Evolutionary conservation across 176 grass and related monocot genomes (phyloP).

Genomic region (Saccharum spontaneum): DNA sequence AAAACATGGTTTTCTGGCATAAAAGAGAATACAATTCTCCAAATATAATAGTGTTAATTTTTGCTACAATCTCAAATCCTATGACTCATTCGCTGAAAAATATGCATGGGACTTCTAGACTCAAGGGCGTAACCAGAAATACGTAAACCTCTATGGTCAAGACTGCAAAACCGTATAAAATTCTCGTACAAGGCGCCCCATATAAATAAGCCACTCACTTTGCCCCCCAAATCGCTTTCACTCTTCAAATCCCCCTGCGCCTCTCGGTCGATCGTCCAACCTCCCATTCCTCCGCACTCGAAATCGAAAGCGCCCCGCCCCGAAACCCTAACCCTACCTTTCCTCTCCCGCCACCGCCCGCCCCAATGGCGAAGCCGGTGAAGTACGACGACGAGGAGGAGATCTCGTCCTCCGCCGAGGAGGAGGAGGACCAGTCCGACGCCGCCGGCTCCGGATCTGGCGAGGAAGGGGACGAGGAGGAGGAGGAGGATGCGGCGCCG

Average conservation of each 20-base stretch:
- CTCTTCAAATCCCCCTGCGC: constrained; percentile 3
- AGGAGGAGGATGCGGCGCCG: constrained; percentile 6
- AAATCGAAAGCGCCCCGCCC: background rate
- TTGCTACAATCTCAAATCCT: no score
- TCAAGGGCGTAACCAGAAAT: background rate
- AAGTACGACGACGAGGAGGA: constrained; percentile 63
- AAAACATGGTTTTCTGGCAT: no score
- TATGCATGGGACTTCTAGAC: background rate
- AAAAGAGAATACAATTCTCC: no score
- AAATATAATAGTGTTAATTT: no score
- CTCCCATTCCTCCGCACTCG: constrained; percentile 15
- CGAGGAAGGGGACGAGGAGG: constrained; percentile 40
- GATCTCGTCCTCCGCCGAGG: constrained; percentile 48
- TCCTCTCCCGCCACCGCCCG: background rate
- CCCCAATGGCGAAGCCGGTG: constrained; percentile 55
- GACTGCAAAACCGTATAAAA: background rate
- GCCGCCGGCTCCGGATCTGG: constrained; percentile 30
- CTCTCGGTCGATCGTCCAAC: background rate
- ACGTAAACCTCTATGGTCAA: background rate
- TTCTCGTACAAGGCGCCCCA: background rate
- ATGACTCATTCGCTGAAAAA: background rate
- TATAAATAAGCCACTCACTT: constrained; percentile 11
- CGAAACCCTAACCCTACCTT: constrained; percentile 41
- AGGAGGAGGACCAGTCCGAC: constrained; percentile 58
- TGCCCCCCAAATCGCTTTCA: constrained; percentile 9